These are phyloP conservation scores for Tricholoma hemisulphureum DNA, from an alignment of 768 basidiomycete species.

Conservation along the genomic window DNA sequence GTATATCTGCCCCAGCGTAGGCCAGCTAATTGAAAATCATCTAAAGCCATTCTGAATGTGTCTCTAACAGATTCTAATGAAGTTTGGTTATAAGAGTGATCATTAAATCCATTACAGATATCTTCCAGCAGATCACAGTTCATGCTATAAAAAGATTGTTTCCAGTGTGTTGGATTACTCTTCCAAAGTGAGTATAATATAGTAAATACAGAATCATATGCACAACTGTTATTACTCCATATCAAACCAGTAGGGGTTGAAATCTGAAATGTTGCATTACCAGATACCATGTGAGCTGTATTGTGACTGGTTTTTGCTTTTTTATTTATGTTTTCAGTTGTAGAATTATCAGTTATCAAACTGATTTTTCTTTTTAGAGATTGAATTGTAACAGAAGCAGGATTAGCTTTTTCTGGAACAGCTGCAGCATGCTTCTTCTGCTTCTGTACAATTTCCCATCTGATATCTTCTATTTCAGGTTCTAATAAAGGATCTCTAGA, in stretches of 20 bases:
- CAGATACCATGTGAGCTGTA: background rate
- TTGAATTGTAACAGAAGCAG: background rate
- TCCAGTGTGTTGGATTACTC: background rate
- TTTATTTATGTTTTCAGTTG: background rate
- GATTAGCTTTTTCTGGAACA: background rate
- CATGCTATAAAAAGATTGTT: background rate
- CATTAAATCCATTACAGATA: too few species aligned
- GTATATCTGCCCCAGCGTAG: too few species aligned
- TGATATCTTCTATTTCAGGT: background rate
- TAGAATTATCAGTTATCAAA: background rate
- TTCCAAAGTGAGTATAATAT: background rate
- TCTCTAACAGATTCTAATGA: too few species aligned
- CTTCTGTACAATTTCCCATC: background rate
- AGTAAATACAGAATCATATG: too few species aligned
- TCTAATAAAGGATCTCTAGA: too few species aligned
- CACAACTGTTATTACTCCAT: too few species aligned
- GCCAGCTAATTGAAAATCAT: too few species aligned
- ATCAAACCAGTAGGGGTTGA: too few species aligned
- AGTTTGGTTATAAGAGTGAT: too few species aligned
- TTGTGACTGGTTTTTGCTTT: background rate
- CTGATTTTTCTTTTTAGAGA: background rate
- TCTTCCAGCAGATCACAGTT: too few species aligned
- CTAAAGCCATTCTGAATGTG: too few species aligned
- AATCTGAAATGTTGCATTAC: background rate
- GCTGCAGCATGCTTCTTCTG: background rate